These are phyloP conservation scores for Tuber umbilicatum DNA, from an alignment of 495 filamentous ascomycete genomes.

Conservation along the genomic window DNA sequence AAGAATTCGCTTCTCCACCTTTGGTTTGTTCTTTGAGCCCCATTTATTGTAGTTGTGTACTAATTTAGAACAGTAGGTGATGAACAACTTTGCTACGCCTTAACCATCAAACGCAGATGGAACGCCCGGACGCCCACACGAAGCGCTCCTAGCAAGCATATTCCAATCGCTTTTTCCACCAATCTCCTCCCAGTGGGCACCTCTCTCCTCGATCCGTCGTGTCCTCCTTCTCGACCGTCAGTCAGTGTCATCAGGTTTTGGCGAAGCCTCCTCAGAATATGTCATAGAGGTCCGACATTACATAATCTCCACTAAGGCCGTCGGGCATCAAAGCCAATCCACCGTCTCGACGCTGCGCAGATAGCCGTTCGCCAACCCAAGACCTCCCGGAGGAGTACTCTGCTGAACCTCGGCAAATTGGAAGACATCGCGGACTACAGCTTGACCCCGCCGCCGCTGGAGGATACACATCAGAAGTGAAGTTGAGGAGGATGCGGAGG, in stretches of 20 bases:
- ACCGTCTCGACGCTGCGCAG: constrained; percentile 83
- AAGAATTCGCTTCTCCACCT: constrained; percentile 75
- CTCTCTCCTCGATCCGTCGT: constrained; percentile 78
- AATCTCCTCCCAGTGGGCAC: constrained; percentile 85
- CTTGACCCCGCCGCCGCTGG: constrained; percentile 68
- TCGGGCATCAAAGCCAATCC: constrained; percentile 70
- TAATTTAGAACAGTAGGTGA: constrained; percentile 60
- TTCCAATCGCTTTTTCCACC: constrained; percentile 96
- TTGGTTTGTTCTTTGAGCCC: constrained; percentile 49
- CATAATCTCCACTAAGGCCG: constrained; percentile 80
- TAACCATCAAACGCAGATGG: constrained; percentile 55
- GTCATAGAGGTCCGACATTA: constrained; percentile 90
- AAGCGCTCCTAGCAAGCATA: constrained; percentile 83
- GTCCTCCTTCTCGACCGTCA: constrained; percentile 87
- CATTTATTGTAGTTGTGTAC: background rate
- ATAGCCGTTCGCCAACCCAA: constrained; percentile 42
- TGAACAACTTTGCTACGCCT: constrained; percentile 89
- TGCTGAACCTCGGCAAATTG: constrained; percentile 84
- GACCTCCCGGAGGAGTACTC: constrained; percentile 53
- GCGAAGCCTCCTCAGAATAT: constrained; percentile 58
- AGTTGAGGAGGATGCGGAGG: constrained; percentile 87
- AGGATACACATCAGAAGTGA: constrained; percentile 89
- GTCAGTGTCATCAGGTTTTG: constrained; percentile 34
- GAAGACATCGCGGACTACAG: constrained; percentile 90
- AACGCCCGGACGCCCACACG: constrained; percentile 64